A percentile compares a stretch with the other conserved stretches of the same genome.
Evolutionary conservation across 2,329 filamentous ascomycete species (phyloP).

Genomic region (Beauveria sp.): DNA sequence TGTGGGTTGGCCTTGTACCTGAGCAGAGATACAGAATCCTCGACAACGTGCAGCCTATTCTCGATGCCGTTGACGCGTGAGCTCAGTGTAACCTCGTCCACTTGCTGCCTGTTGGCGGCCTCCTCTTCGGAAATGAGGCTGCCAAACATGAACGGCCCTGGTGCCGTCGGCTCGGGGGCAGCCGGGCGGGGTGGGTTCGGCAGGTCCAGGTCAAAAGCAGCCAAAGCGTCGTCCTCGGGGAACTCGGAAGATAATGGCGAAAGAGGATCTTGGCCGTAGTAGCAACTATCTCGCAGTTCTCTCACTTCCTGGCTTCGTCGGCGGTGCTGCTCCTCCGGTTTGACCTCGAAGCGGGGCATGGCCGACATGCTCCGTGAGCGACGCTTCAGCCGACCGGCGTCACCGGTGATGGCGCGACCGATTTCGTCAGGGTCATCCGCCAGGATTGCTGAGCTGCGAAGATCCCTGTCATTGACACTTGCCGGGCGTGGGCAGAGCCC

Average conservation of each 20-base stretch:
- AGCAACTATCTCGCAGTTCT: slow-evolving; percentile 56
- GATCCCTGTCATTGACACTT: slow-evolving; percentile 45
- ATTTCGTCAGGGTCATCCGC: slow-evolving; percentile 44
- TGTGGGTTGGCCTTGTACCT: slow-evolving; percentile 4
- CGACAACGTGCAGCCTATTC: slow-evolving; percentile 3
- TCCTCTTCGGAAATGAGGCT: background rate
- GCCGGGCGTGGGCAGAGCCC: slow-evolving; percentile 55
- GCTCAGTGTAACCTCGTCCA: background rate
- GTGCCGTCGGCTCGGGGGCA: background rate
- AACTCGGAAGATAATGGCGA: slow-evolving; percentile 44
- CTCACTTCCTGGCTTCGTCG: slow-evolving; percentile 57
- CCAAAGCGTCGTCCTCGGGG: slow-evolving; percentile 27
- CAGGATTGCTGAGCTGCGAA: slow-evolving; percentile 22
- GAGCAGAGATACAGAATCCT: background rate
- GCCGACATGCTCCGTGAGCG: slow-evolving; percentile 54
- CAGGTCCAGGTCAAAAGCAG: background rate
- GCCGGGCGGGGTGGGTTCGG: background rate
- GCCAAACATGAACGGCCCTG: background rate
- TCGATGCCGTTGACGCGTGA: slow-evolving; percentile 7
- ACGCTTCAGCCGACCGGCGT: slow-evolving; percentile 39
- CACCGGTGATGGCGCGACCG: slow-evolving; percentile 54
- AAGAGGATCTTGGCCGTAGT: slow-evolving; percentile 33
- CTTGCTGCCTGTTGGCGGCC: background rate
- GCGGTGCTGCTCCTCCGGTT: slow-evolving; percentile 26
- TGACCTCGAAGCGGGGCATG: slow-evolving; percentile 34